Conservation (phyloP, 1,284 basidiomycete species). For the Athelia sp. region DNA sequence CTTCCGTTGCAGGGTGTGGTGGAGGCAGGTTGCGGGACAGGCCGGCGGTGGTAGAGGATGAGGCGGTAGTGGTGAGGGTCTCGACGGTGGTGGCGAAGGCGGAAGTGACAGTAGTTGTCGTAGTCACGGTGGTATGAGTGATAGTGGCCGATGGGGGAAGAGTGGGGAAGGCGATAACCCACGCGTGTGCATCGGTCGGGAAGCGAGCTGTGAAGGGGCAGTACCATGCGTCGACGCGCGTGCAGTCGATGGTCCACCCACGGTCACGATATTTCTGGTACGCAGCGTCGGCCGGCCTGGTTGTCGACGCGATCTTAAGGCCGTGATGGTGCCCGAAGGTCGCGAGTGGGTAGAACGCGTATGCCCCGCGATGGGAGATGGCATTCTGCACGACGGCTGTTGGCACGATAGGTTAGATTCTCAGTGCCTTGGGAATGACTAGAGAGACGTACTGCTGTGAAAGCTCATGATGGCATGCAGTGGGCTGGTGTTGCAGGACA, state of each 20-base stretch:
- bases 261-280: conserved; percentile 19
- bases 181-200: conserved; percentile 9
- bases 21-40: too few relatives aligned
- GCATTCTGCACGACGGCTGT: conserved; percentile 22
- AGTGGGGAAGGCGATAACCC: conserved; percentile 10
- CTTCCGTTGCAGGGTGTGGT: too few relatives aligned
- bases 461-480: too few relatives aligned
- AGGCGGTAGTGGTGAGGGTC: conserved; percentile 19
- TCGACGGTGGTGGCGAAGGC: conserved; percentile 20
- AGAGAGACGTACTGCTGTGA: too few relatives aligned
- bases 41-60: too few relatives aligned
- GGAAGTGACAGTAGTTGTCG: conserved; percentile 2
- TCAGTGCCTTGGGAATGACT: too few relatives aligned
- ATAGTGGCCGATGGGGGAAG: conserved; percentile 9
- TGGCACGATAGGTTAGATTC: neutral
- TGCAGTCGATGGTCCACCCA: conserved; percentile 13
- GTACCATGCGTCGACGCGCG: conserved; percentile 1
- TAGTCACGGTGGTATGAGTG: conserved; percentile 13
- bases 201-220: conserved; percentile 5
- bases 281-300: conserved; percentile 6
- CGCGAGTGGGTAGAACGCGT: conserved; percentile 22
- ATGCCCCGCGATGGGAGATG: conserved; percentile 18
- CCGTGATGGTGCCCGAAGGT: conserved; percentile 20
- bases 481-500: too few relatives aligned
- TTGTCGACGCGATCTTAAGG: conserved; percentile 8